A percentile compares a stretch with the other conserved stretches of the same genome.
These are phyloP conservation scores for Xylaria sp. DNA, from an alignment of 2,329 filamentous ascomycete genomes.

Conservation along the genomic window DNA sequence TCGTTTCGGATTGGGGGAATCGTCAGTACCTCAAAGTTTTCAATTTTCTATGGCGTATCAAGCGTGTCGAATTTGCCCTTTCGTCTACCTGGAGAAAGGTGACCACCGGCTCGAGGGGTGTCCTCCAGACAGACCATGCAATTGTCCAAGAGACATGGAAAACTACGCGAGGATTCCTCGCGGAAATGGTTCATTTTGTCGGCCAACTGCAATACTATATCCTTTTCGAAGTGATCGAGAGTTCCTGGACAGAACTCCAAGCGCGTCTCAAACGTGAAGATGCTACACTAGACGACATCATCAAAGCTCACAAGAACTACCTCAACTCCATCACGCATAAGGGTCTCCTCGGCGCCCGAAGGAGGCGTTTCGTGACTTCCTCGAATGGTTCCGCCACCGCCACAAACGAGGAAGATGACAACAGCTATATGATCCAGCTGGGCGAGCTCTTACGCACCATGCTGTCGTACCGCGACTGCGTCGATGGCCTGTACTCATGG, in stretches of 20 bases:
- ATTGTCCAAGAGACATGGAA: conserved; percentile 87
- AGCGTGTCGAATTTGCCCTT: conserved; percentile 94
- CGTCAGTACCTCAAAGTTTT: conserved; percentile 98
- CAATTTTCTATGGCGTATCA: conserved; percentile 98
- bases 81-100: conserved; percentile 91
- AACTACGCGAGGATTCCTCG: conserved; percentile 83
- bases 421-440: conserved; percentile 87
- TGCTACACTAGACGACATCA: conserved; percentile 93
- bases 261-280: conserved; percentile 83
- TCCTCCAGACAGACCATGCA: conserved; percentile 77
- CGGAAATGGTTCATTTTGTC: conserved; percentile 99
- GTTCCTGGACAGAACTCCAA: conserved; percentile 92
- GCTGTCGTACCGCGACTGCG: conserved; percentile 91
- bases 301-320: conserved; percentile 89
- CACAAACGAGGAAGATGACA: conserved; percentile 70
- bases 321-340: conserved; percentile 96
- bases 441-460: conserved; percentile 93
- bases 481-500: conserved; percentile 94
- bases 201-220: conserved; percentile 99
- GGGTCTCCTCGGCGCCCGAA: conserved; percentile 82
- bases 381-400: conserved; percentile 50
- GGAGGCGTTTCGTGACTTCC: conserved; percentile 57
- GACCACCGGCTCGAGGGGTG: conserved; percentile 94
- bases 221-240: conserved; percentile 97
- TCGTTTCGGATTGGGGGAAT: conserved; percentile 94